Base-by-base conservation (phyloP, 805 yeast species). In the Sugiyamaella chiloensis region DNA sequence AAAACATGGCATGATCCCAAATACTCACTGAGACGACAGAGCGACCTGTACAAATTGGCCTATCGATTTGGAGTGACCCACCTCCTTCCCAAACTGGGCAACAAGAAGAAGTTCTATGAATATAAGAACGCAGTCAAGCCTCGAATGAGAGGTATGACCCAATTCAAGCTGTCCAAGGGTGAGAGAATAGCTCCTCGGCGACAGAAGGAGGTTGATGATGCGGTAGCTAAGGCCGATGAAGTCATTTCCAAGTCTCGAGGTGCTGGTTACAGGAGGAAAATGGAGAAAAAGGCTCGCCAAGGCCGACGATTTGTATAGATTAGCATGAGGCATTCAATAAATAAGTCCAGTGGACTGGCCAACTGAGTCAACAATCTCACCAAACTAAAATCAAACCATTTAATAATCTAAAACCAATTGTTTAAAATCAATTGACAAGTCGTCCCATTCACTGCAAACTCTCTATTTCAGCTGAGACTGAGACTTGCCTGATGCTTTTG, bases 1-100 rank as follows among this genome's bases (percentile, higher is more conserved):
- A 79, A 84, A n/a, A 73, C 69, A 57, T 79, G 82, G 70, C 95
- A 87, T 59, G 79, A 80, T 50, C 87, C 97, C 21, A 74, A 80
- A 56, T 86, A 79, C 67, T 86, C 96, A 6, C 70, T 83, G 60
- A 79, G 96, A 69, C 79, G 91, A 59, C 89, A 87, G 60, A 80
- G 90, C 16, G 96, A 83, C 54, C 69, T 90, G 46, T 88, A 76
- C 74, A 90, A 90, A 67, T 67, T 85, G 60, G 96, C 96, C 1
- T 74, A 79, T 61, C 78, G 81, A 58, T 85, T 78, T 58, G 96
- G 96, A n/a, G 73, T 90, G 5, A 74, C 80, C 32, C 88, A 85
- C 51, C 70, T 87, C 50, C 70, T 90, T 64, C 97, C 97, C 23
- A 73, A 78, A 24, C 61, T 79, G 40, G 76, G 78, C 40, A 75